phyloP scores from a whole-genome alignment of 2,329 filamentous ascomycete genomes.

The Diaporthe caulivora region DNA sequence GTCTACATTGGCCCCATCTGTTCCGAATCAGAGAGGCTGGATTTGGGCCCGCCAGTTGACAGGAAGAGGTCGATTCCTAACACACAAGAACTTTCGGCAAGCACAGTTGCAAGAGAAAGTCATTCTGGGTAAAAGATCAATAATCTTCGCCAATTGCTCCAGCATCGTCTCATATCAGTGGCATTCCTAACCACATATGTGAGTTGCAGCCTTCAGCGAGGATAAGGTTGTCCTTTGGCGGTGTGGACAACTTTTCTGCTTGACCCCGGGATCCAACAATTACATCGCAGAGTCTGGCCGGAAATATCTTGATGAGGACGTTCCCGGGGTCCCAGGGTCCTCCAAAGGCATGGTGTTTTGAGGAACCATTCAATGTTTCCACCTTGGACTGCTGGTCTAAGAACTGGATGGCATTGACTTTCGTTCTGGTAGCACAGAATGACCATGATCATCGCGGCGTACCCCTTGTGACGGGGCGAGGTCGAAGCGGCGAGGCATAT shows the following conservation, averaged over 20 bases:
- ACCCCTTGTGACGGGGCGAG: neutral
- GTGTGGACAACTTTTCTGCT: neutral
- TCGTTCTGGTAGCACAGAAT: neutral
- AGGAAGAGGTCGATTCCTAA: no score
- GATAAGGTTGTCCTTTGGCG: neutral
- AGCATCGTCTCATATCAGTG: neutral
- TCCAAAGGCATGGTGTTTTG: neutral
- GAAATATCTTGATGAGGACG: neutral
- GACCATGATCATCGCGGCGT: neutral
- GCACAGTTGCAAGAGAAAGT: no score
- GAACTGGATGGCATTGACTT: neutral
- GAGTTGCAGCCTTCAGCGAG: neutral
- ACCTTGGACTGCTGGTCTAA: neutral
- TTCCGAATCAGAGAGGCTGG: no score
- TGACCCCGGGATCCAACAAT: neutral
- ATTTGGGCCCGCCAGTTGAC: no score
- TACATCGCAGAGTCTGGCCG: neutral
- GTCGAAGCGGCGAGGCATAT: constrained; percentile 13
- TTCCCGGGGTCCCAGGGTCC: neutral
- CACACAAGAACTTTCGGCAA: no score
- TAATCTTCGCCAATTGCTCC: neutral
- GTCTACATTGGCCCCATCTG: no score
- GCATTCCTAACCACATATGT: neutral
- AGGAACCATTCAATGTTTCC: neutral
- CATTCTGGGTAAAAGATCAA: neutral